phyloP scores from a whole-genome alignment of 345 rosid species.

The Arabis alpina region DNA sequence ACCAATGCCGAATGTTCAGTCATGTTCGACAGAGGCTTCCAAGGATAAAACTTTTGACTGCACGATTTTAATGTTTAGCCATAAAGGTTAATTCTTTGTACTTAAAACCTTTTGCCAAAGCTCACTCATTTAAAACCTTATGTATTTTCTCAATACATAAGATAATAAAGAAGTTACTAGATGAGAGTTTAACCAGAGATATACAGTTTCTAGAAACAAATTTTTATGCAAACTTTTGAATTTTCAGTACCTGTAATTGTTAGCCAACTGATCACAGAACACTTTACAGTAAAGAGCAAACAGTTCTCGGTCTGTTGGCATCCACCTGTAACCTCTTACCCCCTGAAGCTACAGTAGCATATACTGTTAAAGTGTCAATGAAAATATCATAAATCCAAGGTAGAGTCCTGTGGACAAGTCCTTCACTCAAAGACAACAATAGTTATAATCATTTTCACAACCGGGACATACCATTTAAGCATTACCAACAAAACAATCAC shows the following conservation, averaged over 20 bases:
- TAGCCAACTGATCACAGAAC: not conserved
- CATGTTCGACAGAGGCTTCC: not conserved
- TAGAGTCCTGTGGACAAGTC: conserved; percentile 19
- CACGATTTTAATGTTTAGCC: conserved; percentile 14
- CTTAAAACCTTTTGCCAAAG: conserved; percentile 4
- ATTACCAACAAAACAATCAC: conserved; percentile 40
- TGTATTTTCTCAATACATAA: conserved; percentile 8
- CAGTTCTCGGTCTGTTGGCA: conserved; percentile 31
- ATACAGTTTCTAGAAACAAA: conserved; percentile 8
- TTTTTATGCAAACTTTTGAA: not conserved
- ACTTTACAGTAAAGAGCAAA: conserved; percentile 9
- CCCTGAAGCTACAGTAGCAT: conserved; percentile 9
- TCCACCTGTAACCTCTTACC: not conserved
- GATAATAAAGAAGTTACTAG: conserved; percentile 1
- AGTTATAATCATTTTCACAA: conserved; percentile 18
- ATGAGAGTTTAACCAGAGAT: conserved; percentile 20
- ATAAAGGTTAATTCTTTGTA: no score
- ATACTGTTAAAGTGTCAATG: not conserved
- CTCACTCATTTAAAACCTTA: not conserved
- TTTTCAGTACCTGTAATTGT: conserved; percentile 18
- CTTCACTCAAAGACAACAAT: conserved; percentile 23
- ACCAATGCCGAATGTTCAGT: not conserved
- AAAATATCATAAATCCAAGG: conserved; percentile 28
- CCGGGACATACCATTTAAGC: conserved; percentile 26
- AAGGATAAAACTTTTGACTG: not conserved